Base-by-base conservation (phyloP, 306 rosid species). In the Cyamopsis tetragonoloba region DNA sequence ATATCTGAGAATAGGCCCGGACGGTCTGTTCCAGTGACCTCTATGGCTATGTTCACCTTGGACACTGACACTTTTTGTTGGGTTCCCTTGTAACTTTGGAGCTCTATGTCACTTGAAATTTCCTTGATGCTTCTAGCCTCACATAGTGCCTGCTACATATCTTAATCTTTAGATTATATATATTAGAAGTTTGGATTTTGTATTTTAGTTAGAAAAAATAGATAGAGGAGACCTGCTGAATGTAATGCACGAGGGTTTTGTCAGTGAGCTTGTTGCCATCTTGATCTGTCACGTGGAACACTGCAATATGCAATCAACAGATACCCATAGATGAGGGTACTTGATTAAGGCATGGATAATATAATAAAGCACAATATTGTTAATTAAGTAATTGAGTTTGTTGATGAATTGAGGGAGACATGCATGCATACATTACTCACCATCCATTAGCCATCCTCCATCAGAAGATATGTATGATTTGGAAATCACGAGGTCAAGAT, bases 361-460 rank as follows among this genome's bases (percentile, higher is more conserved):
- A 37, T 37, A 37, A 39, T 39, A 2, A 12, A 39, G 11, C 17
- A 1, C 13, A 9, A 9, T 37, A 37, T 37, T 37, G 1, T 1
- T 38, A n/a, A n/a, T n/a, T n/a, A n/a, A n/a, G n/a, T n/a, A n/a
- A n/a, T n/a, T n/a, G n/a, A n/a, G 24, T 7, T 8, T 18, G 44
- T 9, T 15, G 26, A n/a, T n/a, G n/a, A n/a, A 12, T 10, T 28
- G 2, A 43, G 30, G 30, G 41, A 38, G 28, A 7, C 2, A 12
- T 41, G n/a, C n/a, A n/a, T n/a, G n/a, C n/a, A n/a, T n/a, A n/a
- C n/a, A n/a, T n/a, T n/a, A 56, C 82, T 78, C 11, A 86, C 92
- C 89, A 63, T 86, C 96, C 96, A 86, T 88, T 57, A 86, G 60
- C 92, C 96, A 88, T 44, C 91, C 89, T 60, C 96, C 89, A 17